phyloP scores from a whole-genome alignment of 1,284 basidiomycete species.

The Malassezia pachydermatis region DNA sequence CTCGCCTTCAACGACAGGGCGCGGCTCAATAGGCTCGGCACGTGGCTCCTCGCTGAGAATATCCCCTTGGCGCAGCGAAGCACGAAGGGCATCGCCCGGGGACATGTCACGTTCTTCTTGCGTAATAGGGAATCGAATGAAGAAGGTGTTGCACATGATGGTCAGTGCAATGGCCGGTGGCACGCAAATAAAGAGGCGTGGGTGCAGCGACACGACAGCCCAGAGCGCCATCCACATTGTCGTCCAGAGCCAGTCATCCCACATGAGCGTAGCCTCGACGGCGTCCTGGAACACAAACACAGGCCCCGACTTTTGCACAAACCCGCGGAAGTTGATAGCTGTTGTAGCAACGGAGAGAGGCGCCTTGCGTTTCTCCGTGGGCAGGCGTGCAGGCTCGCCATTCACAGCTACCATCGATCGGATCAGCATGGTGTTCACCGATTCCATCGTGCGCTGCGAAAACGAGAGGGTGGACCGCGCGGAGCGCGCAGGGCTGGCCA shows the following conservation, averaged over 20 bases:
- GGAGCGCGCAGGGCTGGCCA: neutral
- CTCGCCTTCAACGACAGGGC: constrained; percentile 41
- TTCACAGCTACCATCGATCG: constrained; percentile 34
- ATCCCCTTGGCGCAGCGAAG: constrained; percentile 10
- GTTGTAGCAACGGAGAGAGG: constrained; percentile 39
- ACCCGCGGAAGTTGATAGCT: constrained; percentile 44
- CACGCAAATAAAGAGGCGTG: constrained; percentile 32
- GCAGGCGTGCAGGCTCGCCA: constrained; percentile 32
- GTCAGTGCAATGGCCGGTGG: constrained; percentile 35
- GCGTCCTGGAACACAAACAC: constrained; percentile 46
- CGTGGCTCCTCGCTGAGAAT: constrained; percentile 21
- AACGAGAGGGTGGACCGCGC: constrained; percentile 1
- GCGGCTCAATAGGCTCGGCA: constrained; percentile 31
- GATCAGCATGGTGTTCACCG: constrained; percentile 29
- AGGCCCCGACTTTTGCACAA: constrained; percentile 44
- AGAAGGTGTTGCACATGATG: constrained; percentile 26
- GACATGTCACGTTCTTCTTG: constrained; percentile 20
- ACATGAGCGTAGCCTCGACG: constrained; percentile 41
- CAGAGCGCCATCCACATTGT: constrained; percentile 46
- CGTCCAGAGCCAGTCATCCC: constrained; percentile 45
- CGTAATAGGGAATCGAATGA: constrained; percentile 22
- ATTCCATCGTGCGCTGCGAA: constrained; percentile 27
- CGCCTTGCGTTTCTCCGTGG: constrained; percentile 39
- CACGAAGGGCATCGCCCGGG: constrained; percentile 17
- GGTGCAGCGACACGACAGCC: constrained; percentile 38